Evolutionary conservation across 2,329 filamentous ascomycete species (phyloP).

Genomic region (Fusarium incarnatum): DNA sequence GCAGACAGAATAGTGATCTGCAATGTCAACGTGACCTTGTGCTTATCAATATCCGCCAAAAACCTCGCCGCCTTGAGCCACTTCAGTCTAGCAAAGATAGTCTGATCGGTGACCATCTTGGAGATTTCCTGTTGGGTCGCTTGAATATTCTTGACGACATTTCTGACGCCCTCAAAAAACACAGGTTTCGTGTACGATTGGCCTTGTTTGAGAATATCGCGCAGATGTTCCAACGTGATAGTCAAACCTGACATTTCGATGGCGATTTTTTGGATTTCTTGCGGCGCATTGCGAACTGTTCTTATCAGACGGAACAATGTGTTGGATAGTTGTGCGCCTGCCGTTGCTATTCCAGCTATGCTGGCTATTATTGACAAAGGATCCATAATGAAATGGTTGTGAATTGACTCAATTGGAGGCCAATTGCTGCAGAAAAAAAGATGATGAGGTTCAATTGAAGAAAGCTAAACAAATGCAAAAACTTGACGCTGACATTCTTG

Average conservation of each 20-base stretch:
- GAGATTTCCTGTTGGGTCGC: slow-evolving; percentile 12
- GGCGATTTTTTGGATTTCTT: slow-evolving; percentile 8
- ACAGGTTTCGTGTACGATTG: neutral
- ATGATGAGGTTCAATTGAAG: too few species aligned
- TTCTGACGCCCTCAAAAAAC: neutral
- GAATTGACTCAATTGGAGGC: neutral
- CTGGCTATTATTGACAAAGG: slow-evolving; percentile 30
- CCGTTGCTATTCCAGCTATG: slow-evolving; percentile 32
- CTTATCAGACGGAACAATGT: slow-evolving; percentile 13
- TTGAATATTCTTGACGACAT: slow-evolving; percentile 16
- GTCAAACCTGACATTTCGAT: slow-evolving; percentile 25
- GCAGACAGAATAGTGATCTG: slow-evolving; percentile 26
- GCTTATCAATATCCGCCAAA: slow-evolving; percentile 31
- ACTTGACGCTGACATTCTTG: neutral
- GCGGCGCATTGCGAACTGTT: slow-evolving; percentile 11
- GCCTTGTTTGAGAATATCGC: slow-evolving; percentile 7
- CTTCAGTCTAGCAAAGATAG: neutral
- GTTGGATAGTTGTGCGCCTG: slow-evolving; percentile 23
- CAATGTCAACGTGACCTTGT: slow-evolving; percentile 21
- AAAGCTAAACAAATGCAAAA: neutral
- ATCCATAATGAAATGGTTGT: slow-evolving; percentile 6
- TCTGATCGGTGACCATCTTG: neutral
- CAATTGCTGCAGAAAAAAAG: too few species aligned
- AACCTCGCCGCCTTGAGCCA: slow-evolving; percentile 19
- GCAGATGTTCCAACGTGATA: slow-evolving; percentile 14